Evolutionary conservation across 257 asterid species (phyloP).

Genomic region (Solanum chiquidenum): DNA sequence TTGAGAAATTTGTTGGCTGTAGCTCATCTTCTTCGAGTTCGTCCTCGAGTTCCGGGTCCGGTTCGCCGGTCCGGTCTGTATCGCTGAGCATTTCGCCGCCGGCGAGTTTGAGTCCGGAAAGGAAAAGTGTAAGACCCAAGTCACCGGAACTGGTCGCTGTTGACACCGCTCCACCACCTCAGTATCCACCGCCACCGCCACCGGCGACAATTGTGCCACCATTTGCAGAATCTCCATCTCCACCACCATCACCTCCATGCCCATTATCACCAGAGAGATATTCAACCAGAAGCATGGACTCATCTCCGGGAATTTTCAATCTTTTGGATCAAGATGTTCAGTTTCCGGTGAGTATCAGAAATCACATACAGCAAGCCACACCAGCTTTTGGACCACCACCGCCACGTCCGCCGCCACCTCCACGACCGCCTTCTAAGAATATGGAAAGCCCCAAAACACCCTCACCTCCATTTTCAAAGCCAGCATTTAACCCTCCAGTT

Average conservation of each 20-base stretch:
- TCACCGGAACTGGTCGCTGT: conserved; percentile 12
- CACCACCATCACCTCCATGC: background rate
- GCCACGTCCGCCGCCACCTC: background rate
- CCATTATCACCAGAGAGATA: background rate
- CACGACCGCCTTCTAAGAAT: background rate
- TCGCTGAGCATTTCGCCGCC: conserved; percentile 16
- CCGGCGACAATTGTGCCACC: background rate
- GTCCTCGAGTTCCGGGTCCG: conserved; percentile 4
- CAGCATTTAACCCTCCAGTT: background rate
- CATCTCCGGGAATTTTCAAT: conserved; percentile 2
- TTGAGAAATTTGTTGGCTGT: background rate
- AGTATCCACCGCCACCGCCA: background rate
- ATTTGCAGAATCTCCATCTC: background rate
- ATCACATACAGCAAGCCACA: background rate
- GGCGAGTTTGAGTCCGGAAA: conserved; percentile 13
- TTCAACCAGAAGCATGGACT: background rate
- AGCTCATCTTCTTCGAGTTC: background rate
- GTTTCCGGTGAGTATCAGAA: background rate
- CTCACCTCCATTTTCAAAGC: background rate
- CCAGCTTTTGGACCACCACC: background rate
- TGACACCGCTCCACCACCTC: background rate
- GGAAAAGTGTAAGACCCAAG: background rate
- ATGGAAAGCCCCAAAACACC: conserved; percentile 6
- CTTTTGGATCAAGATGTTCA: background rate
- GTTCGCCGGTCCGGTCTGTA: conserved; percentile 7